Conservation (phyloP, 2,329 filamentous ascomycete genomes). For the Beauveria medogensis region DNA sequence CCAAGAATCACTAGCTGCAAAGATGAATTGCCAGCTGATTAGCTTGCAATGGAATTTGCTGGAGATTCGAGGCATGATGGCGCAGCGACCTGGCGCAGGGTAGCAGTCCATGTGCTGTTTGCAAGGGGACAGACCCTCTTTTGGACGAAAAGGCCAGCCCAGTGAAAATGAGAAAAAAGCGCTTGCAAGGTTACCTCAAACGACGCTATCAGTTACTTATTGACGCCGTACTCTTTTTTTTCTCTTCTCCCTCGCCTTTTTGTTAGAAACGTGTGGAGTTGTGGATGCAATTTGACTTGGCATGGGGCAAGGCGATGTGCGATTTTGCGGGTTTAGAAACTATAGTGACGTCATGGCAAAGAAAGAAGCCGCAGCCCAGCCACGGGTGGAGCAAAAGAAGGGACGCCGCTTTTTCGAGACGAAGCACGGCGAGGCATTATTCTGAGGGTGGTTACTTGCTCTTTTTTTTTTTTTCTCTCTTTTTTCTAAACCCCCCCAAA, state of each 20-base stretch:
- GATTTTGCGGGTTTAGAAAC: background rate
- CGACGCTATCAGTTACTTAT: no score
- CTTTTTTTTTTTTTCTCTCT: no score
- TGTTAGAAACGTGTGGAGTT: background rate
- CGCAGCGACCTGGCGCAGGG: background rate
- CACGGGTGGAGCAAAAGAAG: background rate
- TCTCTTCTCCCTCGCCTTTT: no score
- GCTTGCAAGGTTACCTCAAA: no score
- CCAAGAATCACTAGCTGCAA: background rate
- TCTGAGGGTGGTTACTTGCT: no score
- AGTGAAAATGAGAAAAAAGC: no score
- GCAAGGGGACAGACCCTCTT: no score
- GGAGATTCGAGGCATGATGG: background rate
- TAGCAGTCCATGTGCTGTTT: no score
- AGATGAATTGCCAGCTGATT: background rate
- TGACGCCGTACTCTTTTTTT: no score
- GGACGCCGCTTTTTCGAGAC: background rate
- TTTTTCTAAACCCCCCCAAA: no score
- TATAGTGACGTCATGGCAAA: background rate
- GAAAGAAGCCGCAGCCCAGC: background rate
- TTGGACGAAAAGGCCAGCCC: background rate
- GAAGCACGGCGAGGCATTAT: no score
- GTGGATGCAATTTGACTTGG: background rate
- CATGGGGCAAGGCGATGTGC: background rate
- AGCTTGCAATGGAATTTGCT: background rate